phyloP scores from a whole-genome alignment of 305 asterid species.

The Fraxinus sp. region DNA sequence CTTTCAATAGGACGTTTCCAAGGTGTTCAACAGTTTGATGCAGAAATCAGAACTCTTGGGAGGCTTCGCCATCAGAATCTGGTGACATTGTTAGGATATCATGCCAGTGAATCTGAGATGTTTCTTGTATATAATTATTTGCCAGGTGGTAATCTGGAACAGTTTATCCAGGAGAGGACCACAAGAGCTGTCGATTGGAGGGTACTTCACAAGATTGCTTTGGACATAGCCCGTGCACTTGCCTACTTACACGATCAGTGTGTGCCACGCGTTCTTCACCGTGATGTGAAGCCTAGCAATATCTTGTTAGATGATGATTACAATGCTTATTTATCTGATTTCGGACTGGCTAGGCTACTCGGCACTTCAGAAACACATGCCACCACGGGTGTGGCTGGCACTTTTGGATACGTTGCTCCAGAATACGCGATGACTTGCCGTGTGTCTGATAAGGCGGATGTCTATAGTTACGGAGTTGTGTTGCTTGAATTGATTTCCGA shows the following conservation, averaged over 20 bases:
- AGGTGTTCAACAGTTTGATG: slow-evolving; percentile 24
- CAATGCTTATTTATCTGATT: slow-evolving; percentile 52
- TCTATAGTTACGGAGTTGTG: slow-evolving; percentile 55
- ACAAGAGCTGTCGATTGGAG: slow-evolving; percentile 54
- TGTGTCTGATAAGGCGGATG: slow-evolving; percentile 58
- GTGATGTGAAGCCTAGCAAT: slow-evolving; percentile 59
- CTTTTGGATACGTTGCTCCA: slow-evolving; percentile 59
- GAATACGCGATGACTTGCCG: slow-evolving; percentile 60
- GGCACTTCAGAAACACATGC: slow-evolving; percentile 61
- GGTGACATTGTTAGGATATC: slow-evolving; percentile 24
- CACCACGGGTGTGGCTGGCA: slow-evolving; percentile 57
- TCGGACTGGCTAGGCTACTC: slow-evolving; percentile 49
- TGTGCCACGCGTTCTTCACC: slow-evolving; percentile 58
- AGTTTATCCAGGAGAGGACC: slow-evolving; percentile 53
- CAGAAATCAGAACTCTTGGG: slow-evolving; percentile 25
- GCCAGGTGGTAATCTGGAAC: slow-evolving; percentile 31
- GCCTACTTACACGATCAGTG: slow-evolving; percentile 59
- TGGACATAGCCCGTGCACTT: slow-evolving; percentile 53
- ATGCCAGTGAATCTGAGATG: slow-evolving; percentile 26
- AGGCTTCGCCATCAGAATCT: slow-evolving; percentile 22
- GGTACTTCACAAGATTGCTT: slow-evolving; percentile 50
- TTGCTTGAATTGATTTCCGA: slow-evolving; percentile 51
- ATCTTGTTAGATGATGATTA: slow-evolving; percentile 49
- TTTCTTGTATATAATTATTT: slow-evolving; percentile 23
- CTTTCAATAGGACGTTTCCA: slow-evolving; percentile 43